phyloP scores from a whole-genome alignment of 768 basidiomycete species.

The Tulasnella sp. region DNA sequence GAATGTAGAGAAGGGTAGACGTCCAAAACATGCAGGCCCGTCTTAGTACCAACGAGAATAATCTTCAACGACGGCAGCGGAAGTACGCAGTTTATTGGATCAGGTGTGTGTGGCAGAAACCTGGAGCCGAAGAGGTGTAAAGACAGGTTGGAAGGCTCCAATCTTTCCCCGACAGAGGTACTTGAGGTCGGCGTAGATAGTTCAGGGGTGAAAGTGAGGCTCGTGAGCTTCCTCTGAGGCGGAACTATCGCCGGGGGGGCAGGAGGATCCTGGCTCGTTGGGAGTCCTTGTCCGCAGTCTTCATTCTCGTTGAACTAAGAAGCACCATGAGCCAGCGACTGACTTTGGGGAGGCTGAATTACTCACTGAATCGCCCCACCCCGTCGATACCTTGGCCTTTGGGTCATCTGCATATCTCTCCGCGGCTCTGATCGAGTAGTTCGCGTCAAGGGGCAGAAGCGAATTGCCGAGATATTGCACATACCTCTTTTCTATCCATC shows the following conservation, averaged over 20 bases:
- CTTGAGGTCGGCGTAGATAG: constrained; percentile 25
- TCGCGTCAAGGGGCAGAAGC: constrained; percentile 10
- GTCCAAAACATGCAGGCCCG: constrained; percentile 70
- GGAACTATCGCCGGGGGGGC: constrained; percentile 22
- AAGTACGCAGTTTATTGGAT: constrained; percentile 63
- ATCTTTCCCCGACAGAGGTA: constrained; percentile 28
- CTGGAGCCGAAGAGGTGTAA: constrained; percentile 75
- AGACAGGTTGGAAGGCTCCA: constrained; percentile 47
- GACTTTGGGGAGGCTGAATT: constrained; percentile 3
- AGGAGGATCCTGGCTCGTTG: constrained; percentile 15
- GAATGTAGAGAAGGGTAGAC: constrained; percentile 44
- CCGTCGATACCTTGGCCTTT: constrained; percentile 46
- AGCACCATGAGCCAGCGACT: background rate
- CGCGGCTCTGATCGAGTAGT: constrained; percentile 47
- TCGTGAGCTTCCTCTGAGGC: constrained; percentile 22
- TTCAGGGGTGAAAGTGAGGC: constrained; percentile 5
- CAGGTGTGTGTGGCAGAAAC: constrained; percentile 69
- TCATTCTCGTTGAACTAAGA: background rate
- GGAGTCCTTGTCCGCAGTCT: background rate
- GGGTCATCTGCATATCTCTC: constrained; percentile 63
- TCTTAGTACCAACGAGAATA: constrained; percentile 68
- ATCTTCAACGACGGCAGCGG: constrained; percentile 54
- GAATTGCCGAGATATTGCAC: background rate
- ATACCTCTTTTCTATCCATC: constrained; percentile 83
- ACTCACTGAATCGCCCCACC: constrained; percentile 52